Conservation (phyloP, 176 grass and related monocot genomes). For the Eragrostis nindensis region DNA sequence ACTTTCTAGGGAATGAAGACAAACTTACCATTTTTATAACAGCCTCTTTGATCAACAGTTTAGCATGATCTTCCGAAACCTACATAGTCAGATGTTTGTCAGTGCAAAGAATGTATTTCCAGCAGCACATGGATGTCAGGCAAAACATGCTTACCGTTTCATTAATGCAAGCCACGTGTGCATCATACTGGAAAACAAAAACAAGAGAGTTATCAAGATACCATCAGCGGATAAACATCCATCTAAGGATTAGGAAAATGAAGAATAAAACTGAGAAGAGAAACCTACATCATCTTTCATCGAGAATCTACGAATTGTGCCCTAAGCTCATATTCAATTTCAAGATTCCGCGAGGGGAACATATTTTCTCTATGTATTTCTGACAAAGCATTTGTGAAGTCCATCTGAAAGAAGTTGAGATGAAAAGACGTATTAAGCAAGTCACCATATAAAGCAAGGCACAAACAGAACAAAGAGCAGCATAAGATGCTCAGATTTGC, state of each 20-base stretch:
- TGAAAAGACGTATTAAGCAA: not conserved
- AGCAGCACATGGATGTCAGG: not conserved
- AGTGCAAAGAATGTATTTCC: not conserved
- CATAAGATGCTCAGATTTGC: no score
- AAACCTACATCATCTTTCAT: not conserved
- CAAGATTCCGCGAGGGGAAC: not conserved
- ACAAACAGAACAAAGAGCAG: not conserved
- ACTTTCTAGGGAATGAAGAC: not conserved
- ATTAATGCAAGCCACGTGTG: not conserved
- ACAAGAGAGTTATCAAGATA: not conserved
- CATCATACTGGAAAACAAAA: slow-evolving; percentile 23
- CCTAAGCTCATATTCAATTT: not conserved
- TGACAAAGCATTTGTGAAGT: not conserved
- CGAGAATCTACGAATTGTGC: not conserved
- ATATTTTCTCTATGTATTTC: not conserved
- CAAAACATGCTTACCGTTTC: not conserved
- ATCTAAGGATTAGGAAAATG: not conserved
- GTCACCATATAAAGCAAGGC: not conserved
- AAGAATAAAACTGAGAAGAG: not conserved
- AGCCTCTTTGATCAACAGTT: not conserved
- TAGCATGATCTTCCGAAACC: not conserved
- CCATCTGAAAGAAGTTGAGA: slow-evolving; percentile 6
- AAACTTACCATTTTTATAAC: slow-evolving; percentile 9
- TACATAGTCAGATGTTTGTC: slow-evolving; percentile 7
- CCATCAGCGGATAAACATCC: no score